Conservation (phyloP, 257 asterid genomes). For the Solanum medicagineum region DNA sequence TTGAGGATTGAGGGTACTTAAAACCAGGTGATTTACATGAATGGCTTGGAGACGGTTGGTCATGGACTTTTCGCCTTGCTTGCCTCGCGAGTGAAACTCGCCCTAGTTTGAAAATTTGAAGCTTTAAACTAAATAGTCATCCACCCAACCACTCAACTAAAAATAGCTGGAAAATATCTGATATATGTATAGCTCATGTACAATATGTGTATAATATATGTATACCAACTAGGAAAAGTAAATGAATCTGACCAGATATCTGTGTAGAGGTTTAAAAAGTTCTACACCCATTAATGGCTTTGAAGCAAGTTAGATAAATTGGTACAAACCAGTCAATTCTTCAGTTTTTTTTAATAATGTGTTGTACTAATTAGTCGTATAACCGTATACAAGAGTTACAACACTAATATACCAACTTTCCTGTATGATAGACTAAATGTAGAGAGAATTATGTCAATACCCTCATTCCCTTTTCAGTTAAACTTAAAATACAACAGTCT, state of each 20-base stretch:
- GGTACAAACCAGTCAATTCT: neutral
- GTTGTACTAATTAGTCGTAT: neutral
- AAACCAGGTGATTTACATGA: too few relatives aligned
- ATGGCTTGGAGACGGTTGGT: too few relatives aligned
- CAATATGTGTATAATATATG: neutral
- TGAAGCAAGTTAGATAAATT: neutral
- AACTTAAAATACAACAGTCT: constrained; percentile 67
- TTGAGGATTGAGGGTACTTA: too few relatives aligned
- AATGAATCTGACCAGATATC: neutral
- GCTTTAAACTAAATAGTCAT: too few relatives aligned
- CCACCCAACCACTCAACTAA: neutral
- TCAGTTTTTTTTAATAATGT: neutral
- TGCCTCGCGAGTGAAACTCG: too few relatives aligned
- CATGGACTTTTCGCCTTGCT: too few relatives aligned
- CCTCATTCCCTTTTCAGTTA: neutral
- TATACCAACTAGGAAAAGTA: neutral
- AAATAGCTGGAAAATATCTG: neutral
- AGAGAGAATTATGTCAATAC: neutral
- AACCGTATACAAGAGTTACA: neutral
- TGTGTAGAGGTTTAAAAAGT: neutral
- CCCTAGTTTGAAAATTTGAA: too few relatives aligned
- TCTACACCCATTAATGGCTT: neutral
- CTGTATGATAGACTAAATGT: neutral
- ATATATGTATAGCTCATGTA: neutral
- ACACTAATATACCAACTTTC: neutral